Percentiles rank a stretch among this genome's conserved stretches.
phyloP scores from a whole-genome alignment of 2,329 filamentous ascomycete genomes.

The Tolypocladium tropicale region DNA sequence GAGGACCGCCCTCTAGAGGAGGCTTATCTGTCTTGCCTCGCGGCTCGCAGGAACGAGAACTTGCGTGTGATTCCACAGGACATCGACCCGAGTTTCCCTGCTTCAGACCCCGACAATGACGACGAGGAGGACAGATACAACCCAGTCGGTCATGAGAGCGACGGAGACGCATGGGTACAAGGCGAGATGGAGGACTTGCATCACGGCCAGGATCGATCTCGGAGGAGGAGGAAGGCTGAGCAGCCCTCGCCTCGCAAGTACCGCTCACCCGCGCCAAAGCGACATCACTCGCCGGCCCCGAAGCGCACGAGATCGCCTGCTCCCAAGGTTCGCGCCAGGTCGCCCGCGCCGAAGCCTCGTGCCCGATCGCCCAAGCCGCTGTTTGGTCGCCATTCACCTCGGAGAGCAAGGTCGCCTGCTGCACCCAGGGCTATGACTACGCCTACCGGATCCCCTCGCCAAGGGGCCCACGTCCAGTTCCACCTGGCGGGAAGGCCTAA shows the following conservation, averaged over 20 bases:
- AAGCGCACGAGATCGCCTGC: slow-evolving; percentile 25
- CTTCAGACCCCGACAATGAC: slow-evolving; percentile 82
- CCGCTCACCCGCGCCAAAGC: slow-evolving; percentile 32
- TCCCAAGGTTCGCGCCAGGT: slow-evolving; percentile 30
- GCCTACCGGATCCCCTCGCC: slow-evolving; percentile 28
- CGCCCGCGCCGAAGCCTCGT: slow-evolving; percentile 32
- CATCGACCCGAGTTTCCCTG: slow-evolving; percentile 94
- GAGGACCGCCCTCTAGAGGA: slow-evolving; percentile 93
- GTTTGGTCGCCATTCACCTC: slow-evolving; percentile 12
- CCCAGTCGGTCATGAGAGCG: slow-evolving; percentile 50
- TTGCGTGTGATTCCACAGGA: slow-evolving; percentile 84
- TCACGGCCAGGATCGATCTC: slow-evolving; percentile 43
- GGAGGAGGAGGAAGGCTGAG: slow-evolving; percentile 39
- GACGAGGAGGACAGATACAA: slow-evolving; percentile 61
- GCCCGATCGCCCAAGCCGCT: slow-evolving; percentile 34
- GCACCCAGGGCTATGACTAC: slow-evolving; percentile 15
- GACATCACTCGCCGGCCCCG: slow-evolving; percentile 20
- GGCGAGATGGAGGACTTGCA: slow-evolving; percentile 59
- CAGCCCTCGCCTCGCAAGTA: slow-evolving; percentile 33
- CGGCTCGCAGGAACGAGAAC: slow-evolving; percentile 71
- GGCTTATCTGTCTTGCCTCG: slow-evolving; percentile 77
- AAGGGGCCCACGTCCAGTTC: slow-evolving; percentile 25
- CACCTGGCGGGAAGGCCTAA: slow-evolving; percentile 46
- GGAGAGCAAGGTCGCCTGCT: slow-evolving; percentile 1
- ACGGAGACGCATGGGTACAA: slow-evolving; percentile 59